Conservation (phyloP, 192 early-diverging fungal species). For the Oehlia diaphana region DNA sequence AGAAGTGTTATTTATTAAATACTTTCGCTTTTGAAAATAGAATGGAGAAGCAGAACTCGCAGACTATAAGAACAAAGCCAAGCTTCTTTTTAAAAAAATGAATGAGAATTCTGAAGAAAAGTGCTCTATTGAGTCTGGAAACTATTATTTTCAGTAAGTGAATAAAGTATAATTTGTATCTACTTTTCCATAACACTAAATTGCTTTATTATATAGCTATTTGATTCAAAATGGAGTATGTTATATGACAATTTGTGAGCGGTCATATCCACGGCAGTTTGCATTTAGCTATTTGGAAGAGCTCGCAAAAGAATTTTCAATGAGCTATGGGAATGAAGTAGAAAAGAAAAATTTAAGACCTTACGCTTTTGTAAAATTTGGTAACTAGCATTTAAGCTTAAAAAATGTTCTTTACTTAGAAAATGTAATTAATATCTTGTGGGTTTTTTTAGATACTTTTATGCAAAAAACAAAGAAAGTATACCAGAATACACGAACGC, state of each 20-base stretch:
- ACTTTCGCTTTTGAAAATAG: slow-evolving; percentile 1
- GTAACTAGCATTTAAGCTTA: slow-evolving; percentile 42
- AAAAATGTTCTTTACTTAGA: not conserved
- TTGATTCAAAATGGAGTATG: slow-evolving; percentile 92
- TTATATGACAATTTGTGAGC: slow-evolving; percentile 93
- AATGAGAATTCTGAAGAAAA: slow-evolving; percentile 80
- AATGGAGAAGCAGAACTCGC: slow-evolving; percentile 79
- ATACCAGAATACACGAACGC: slow-evolving; percentile 93
- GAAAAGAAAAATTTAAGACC: slow-evolving; percentile 81
- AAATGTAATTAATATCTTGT: not conserved
- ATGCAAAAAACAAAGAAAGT: slow-evolving; percentile 98
- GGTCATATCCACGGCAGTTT: slow-evolving; percentile 85
- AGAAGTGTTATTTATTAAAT: not conserved
- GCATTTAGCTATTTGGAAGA: slow-evolving; percentile 97
- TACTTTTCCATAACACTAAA: not conserved
- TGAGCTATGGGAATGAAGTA: slow-evolving; percentile 90
- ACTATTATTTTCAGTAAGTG: slow-evolving; percentile 84
- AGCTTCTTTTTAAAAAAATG: slow-evolving; percentile 88
- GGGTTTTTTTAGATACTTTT: slow-evolving; percentile 73
- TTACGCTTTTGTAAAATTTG: slow-evolving; percentile 97
- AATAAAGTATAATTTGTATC: not conserved
- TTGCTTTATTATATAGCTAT: slow-evolving; percentile 62
- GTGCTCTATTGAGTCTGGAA: slow-evolving; percentile 94
- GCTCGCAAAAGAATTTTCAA: slow-evolving; percentile 89
- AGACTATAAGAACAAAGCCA: slow-evolving; percentile 93